These are phyloP conservation scores for Microbotryum scabiosae DNA, from an alignment of 1,284 basidiomycete genomes.

Conservation along the genomic window DNA sequence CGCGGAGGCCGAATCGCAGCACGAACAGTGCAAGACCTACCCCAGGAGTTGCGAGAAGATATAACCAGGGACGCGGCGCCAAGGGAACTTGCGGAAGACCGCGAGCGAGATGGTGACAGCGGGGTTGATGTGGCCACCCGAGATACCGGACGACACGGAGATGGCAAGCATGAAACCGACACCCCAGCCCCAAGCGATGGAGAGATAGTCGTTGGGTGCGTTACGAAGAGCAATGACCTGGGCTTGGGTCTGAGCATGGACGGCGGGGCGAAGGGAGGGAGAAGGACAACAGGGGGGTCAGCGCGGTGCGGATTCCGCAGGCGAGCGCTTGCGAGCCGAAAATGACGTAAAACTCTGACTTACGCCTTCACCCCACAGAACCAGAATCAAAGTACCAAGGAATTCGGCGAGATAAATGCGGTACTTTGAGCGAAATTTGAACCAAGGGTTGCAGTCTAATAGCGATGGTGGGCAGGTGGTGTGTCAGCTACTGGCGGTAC, in stretches of 20 bases:
- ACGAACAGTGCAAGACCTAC: conserved; percentile 35
- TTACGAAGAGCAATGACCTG: conserved; percentile 7
- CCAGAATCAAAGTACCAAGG: conserved; percentile 10
- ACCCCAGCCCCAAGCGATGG: conserved; percentile 15
- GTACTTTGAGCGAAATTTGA: neutral
- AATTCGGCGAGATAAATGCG: conserved; percentile 12
- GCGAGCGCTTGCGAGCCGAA: neutral
- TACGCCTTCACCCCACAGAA: conserved; percentile 11
- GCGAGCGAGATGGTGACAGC: conserved; percentile 62
- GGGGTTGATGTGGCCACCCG: conserved; percentile 70
- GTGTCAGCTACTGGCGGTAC: neutral
- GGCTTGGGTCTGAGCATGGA: conserved; percentile 5
- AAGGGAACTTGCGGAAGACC: conserved; percentile 61
- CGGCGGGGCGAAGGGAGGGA: neutral
- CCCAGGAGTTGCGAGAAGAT: conserved; percentile 62
- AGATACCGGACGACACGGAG: conserved; percentile 46
- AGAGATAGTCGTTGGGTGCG: conserved; percentile 6
- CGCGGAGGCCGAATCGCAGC: conserved; percentile 60
- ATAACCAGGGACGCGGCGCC: conserved; percentile 56
- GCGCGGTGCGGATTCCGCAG: neutral
- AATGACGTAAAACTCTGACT: neutral
- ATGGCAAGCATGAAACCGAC: conserved; percentile 11
- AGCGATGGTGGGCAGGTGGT: neutral
- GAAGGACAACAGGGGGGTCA: neutral
- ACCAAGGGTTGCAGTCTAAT: conserved; percentile 1